Evolutionary conservation across 139 green algal genomes (phyloP), one percentile per base, ranked within the genome.

Genomic region (Haematococcus lacustris): DNA sequence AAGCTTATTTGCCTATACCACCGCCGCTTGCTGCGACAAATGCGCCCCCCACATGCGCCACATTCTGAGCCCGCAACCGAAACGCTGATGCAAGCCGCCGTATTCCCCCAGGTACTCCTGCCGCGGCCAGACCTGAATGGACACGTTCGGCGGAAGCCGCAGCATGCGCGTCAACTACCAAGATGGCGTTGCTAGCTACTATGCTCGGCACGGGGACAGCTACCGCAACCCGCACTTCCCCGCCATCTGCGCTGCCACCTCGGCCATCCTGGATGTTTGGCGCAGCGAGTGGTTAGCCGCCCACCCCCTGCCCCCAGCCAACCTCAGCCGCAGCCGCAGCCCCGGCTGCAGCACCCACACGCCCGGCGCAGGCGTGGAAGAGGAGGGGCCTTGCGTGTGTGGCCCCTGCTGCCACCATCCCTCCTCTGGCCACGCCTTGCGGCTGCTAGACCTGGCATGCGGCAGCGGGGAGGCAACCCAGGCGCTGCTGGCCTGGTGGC

Each of bases 381-480:
- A 53, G 9, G 43, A 17, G 9, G 17, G 43, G 9, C 9, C 43
- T 28, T 9, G 43, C 43, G 43, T 28, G 9, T 64, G 53, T 30
- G 30, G 53, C 53, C 13, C 13, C 47, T 28, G 47, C 47, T 57
- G 13, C 13, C 21, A 21, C 21, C 13, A 21, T 21, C 21, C 13
- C 47, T 13, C 13, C 47, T 21, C 47, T 21, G 47, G 47, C 47
- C 13, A 21, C 13, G 13, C 13, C 21, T 9, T 64, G 13, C 53
- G 64, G 2, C 57, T 79, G 53, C 67, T 79, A 2, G 74, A 79
- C 61, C 67, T 79, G 40, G 74, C 74, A 9, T 68, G 50, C 38
- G 74, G 74, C n/a, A 71, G 53, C 13, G 74, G 74, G 1, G 74
- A 79, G 43, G 74, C 74, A 1, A 79, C 67, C 26, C 74, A 75